Percentiles rank a stretch among this genome's conserved stretches.
phyloP scores from a whole-genome alignment of 371 early-diverging fungal genomes.

The Mortierella sp. region DNA sequence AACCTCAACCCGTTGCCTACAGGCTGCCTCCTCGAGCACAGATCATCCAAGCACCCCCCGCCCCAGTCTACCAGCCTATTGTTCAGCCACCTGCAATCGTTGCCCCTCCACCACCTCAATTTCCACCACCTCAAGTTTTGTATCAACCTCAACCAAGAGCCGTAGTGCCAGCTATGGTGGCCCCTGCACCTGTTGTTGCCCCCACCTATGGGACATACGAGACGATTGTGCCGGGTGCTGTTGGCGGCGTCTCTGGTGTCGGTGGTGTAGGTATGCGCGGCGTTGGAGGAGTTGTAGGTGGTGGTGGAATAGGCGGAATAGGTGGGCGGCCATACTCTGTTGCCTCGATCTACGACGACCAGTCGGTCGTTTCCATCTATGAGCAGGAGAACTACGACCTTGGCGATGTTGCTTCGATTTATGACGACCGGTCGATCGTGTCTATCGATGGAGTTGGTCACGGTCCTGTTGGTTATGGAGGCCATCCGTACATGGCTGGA shows the following conservation, averaged over 20 bases:
- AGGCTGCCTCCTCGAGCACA: slow-evolving; percentile 28
- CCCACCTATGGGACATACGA: slow-evolving; percentile 37
- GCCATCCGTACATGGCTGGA: neutral
- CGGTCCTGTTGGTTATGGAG: neutral
- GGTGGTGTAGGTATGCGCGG: slow-evolving; percentile 8
- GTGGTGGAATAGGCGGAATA: neutral
- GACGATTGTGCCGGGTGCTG: slow-evolving; percentile 36
- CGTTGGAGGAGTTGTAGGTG: neutral
- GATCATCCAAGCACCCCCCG: slow-evolving; percentile 21
- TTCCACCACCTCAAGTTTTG: slow-evolving; percentile 19
- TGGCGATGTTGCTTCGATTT: slow-evolving; percentile 29
- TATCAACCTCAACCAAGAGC: slow-evolving; percentile 13
- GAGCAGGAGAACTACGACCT: slow-evolving; percentile 25
- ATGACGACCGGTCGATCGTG: slow-evolving; percentile 28
- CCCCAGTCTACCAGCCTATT: neutral
- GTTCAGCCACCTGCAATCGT: slow-evolving; percentile 14
- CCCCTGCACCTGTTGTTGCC: slow-evolving; percentile 15
- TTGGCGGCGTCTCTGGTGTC: neutral
- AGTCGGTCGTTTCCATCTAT: slow-evolving; percentile 28
- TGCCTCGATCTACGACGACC: slow-evolving; percentile 44
- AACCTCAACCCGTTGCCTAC: slow-evolving; percentile 28
- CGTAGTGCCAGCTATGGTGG: slow-evolving; percentile 9
- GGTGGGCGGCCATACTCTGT: slow-evolving; percentile 20
- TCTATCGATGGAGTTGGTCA: slow-evolving; percentile 21
- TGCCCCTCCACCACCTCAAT: neutral